These are phyloP conservation scores for Agarophyton chilense DNA, from an alignment of 23 red algal species.

Conservation along the genomic window DNA sequence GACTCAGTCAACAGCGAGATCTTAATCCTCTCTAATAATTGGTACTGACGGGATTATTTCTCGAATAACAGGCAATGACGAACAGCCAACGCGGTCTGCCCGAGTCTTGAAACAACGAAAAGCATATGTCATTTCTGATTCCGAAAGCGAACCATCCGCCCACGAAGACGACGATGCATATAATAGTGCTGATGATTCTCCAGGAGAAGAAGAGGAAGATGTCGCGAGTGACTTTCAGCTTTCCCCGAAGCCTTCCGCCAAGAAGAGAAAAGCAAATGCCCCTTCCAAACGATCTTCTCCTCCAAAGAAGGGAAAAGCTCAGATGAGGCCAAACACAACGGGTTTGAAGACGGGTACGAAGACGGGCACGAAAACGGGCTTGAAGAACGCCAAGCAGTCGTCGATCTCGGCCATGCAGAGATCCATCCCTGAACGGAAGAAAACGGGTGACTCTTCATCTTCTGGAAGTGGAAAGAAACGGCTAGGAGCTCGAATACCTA, in stretches of 20 bases:
- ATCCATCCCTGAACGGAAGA: not conserved
- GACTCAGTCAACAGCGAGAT: not conserved
- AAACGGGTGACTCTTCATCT: not conserved
- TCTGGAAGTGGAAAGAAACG: constrained; percentile 8
- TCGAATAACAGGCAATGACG: not conserved
- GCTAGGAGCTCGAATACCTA: constrained; percentile 31
- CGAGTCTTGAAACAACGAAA: not conserved
- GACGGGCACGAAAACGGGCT: not conserved
- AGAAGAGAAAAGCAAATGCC: constrained; percentile 21
- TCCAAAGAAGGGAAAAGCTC: constrained; percentile 1
- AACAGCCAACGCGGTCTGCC: not conserved
- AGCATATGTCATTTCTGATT: constrained; percentile 33
- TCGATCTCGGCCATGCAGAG: not conserved
- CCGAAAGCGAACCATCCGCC: constrained; percentile 14
- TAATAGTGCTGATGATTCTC: constrained; percentile 28
- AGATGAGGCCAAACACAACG: not conserved
- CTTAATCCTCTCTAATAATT: not conserved
- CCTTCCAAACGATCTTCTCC: not conserved
- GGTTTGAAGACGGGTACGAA: not conserved
- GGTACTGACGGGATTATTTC: not conserved
- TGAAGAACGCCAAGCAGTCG: not conserved
- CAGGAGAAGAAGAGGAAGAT: constrained; percentile 32
- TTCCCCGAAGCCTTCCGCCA: not conserved
- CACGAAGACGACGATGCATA: constrained; percentile 50
- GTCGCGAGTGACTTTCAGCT: constrained; percentile 42